Evolutionary conservation across 2,329 filamentous ascomycete genomes (phyloP).

Genomic region (Talaromyces sp.): DNA sequence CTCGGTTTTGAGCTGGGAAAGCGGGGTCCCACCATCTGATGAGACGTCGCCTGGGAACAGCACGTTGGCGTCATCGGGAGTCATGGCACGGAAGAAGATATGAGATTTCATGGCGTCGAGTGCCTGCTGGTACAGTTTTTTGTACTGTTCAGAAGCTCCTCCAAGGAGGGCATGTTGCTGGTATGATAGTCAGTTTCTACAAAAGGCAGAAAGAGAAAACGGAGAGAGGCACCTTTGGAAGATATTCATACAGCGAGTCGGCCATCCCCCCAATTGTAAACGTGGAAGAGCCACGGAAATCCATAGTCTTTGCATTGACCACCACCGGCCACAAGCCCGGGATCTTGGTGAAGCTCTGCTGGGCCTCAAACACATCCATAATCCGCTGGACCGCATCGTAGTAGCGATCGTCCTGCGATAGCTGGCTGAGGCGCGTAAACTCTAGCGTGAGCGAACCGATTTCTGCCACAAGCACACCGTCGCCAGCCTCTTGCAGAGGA

Average conservation of each 20-base stretch:
- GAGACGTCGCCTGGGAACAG: conserved; percentile 39
- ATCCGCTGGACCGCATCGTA: conserved; percentile 35
- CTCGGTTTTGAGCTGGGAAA: conserved; percentile 22
- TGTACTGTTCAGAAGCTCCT: conserved; percentile 41
- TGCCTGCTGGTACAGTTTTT: conserved; percentile 53
- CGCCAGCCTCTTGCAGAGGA: conserved; percentile 20
- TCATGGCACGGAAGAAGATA: conserved; percentile 47
- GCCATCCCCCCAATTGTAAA: conserved; percentile 54
- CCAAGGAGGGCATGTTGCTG: conserved; percentile 32
- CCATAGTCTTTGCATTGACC: conserved; percentile 23
- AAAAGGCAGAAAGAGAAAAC: conserved; percentile 17
- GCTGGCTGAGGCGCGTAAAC: conserved; percentile 36
- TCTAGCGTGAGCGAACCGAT: conserved; percentile 37
- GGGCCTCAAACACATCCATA: conserved; percentile 25
- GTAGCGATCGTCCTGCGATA: conserved; percentile 33
- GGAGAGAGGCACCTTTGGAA: conserved; percentile 52
- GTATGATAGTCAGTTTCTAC: conserved; percentile 9
- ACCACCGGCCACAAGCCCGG: conserved; percentile 37
- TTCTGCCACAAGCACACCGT: conserved; percentile 26
- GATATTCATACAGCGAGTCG: conserved; percentile 55
- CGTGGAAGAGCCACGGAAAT: conserved; percentile 23
- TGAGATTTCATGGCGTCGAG: conserved; percentile 40
- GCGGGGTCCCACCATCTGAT: neutral
- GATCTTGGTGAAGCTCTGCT: conserved; percentile 31
- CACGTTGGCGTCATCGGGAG: conserved; percentile 41